Percentiles rank a stretch among this genome's conserved stretches.
Evolutionary conservation across 257 asterid species (phyloP).

Genomic region (Solanum sparsipilum): DNA sequence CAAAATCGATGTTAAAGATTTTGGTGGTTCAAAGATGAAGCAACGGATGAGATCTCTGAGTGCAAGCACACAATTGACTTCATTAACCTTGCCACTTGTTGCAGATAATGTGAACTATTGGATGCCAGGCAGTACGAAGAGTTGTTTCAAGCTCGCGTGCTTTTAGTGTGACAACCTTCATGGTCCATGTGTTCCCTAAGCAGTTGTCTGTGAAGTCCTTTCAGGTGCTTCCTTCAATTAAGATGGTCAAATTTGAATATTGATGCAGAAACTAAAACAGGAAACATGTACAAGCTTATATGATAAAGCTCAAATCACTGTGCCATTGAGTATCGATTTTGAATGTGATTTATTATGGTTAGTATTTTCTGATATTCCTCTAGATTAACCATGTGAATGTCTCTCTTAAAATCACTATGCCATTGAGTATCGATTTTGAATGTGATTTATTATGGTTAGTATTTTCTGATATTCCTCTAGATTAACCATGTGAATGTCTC

Average conservation of each 20-base stretch:
- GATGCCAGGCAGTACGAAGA: constrained; percentile 38
- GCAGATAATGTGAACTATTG: constrained; percentile 57
- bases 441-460: not conserved
- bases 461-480: not conserved
- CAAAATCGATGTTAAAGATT: constrained; percentile 49
- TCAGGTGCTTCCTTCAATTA: constrained; percentile 41
- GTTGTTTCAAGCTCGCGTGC: constrained; percentile 52
- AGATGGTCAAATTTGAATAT: not conserved
- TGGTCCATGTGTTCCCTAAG: constrained; percentile 7
- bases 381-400: not conserved
- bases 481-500: not conserved
- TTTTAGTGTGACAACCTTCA: constrained; percentile 38
- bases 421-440: not conserved
- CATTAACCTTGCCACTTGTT: constrained; percentile 20
- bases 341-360: not conserved
- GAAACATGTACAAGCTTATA: not conserved
- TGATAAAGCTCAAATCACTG: not conserved
- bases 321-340: not conserved
- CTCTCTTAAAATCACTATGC: not conserved
- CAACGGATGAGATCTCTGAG: constrained; percentile 75
- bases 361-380: not conserved
- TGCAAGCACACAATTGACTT: constrained; percentile 52
- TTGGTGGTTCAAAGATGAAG: constrained; percentile 60
- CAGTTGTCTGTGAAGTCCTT: constrained; percentile 55
- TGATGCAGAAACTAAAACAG: not conserved